These are phyloP conservation scores for Pyrenophora tritici-repentis DNA, from an alignment of 2,329 filamentous ascomycete species.

Conservation along the genomic window DNA sequence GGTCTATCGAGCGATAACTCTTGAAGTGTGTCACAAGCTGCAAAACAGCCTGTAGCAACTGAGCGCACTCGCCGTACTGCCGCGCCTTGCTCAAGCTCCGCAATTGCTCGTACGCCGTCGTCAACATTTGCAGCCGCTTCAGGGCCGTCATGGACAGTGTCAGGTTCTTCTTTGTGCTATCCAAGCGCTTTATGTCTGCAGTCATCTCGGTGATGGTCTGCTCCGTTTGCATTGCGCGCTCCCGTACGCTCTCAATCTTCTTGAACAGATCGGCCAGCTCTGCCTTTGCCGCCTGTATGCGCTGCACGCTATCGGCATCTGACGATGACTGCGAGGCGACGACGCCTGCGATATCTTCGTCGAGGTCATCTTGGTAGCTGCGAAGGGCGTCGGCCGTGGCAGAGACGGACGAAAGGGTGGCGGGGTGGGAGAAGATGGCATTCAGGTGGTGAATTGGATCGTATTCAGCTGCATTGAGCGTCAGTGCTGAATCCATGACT, in stretches of 20 bases:
- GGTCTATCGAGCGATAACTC: constrained; percentile 95
- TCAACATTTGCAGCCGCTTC: constrained; percentile 97
- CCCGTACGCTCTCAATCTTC: constrained; percentile 92
- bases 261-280: constrained; percentile 89
- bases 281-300: constrained; percentile 87
- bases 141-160: constrained; percentile 97
- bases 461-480: constrained; percentile 69
- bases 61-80: constrained; percentile 94
- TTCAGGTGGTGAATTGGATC: constrained; percentile 93
- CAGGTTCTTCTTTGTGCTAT: constrained; percentile 94
- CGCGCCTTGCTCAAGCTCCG: constrained; percentile 79
- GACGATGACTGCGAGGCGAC: constrained; percentile 78
- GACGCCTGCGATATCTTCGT: constrained; percentile 74
- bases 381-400: constrained; percentile 75
- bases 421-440: constrained; percentile 87
- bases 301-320: constrained; percentile 83
- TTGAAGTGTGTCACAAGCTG: constrained; percentile 99
- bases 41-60: constrained; percentile 89
- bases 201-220: constrained; percentile 98
- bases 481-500: constrained; percentile 29
- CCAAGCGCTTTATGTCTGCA: constrained; percentile 94
- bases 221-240: constrained; percentile 88
- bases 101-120: constrained; percentile 97
- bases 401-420: constrained; percentile 76
- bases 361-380: constrained; percentile 79